phyloP scores from a whole-genome alignment of 2,329 filamentous ascomycete genomes.

The Colletotrichum karsti region DNA sequence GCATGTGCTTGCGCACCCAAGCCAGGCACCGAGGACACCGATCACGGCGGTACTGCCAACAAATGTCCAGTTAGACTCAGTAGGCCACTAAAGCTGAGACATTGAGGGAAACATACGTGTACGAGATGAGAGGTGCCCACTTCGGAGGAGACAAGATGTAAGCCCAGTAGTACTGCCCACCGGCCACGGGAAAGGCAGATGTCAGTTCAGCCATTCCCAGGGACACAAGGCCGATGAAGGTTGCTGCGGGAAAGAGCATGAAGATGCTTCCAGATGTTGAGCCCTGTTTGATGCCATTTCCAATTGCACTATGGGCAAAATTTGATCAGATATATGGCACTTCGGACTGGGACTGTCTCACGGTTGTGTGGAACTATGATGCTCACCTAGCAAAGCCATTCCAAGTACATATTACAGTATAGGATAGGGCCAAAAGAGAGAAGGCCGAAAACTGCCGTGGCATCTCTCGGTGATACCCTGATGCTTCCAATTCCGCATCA shows the following conservation, averaged over 20 bases:
- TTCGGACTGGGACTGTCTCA: too few species aligned
- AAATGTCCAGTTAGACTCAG: too few species aligned
- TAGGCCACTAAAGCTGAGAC: too few species aligned
- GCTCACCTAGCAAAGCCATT: conserved; percentile 36
- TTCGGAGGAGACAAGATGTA: conserved; percentile 32
- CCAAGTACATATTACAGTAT: conserved; percentile 41
- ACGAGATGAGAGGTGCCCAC: conserved; percentile 33
- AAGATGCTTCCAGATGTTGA: conserved; percentile 34
- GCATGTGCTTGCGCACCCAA: conserved; percentile 29
- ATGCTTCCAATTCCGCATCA: conserved; percentile 39
- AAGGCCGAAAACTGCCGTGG: conserved; percentile 39
- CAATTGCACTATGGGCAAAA: conserved; percentile 25
- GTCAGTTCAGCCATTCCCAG: conserved; percentile 37
- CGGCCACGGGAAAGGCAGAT: conserved; percentile 36
- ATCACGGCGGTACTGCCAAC: not conserved
- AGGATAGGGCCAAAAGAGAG: conserved; percentile 37
- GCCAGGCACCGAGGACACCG: not conserved
- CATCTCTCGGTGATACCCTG: conserved; percentile 40
- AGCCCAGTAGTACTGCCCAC: conserved; percentile 38
- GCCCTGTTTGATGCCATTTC: conserved; percentile 36
- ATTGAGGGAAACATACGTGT: not conserved
- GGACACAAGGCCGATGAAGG: conserved; percentile 37
- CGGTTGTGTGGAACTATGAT: not conserved
- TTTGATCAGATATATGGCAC: too few species aligned
- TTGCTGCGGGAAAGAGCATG: conserved; percentile 37